Evolutionary conservation across 768 basidiomycete species (phyloP), one percentile per base, ranked within the genome.

Genomic region (Tubosaeta sp.): DNA sequence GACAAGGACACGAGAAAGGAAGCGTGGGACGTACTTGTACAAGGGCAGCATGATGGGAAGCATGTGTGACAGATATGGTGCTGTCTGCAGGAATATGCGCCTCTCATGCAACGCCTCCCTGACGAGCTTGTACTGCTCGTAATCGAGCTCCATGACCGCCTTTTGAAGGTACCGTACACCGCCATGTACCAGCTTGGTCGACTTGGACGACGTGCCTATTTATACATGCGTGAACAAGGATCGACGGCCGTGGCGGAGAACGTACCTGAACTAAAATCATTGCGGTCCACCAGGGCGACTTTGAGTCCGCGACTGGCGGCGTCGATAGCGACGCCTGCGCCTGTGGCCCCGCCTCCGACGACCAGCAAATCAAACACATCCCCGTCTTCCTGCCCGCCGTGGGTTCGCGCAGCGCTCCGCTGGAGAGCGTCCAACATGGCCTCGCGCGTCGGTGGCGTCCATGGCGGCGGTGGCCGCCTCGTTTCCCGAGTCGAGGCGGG

Each of bases 111-210:
- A 78, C 13, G 95, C 95, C 67, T 97, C 95, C n/a, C 78, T 78
- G 27, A 99, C 95, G 52, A 99, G 87, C 67, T 97, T 97, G 76
- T 86, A 95, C 66, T 95, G 92, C 65, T 93, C 93, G 62, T 95
- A 97, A 66, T 98, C 95, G 55, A 97, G 82, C 62, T 95, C 95
- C 62, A 95, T 82, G 33, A 97, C 80, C 4, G 95, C 95, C 66
- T 98, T 99, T 64, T 99, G 95, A 11, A 99, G 82, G 70, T 99
- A 99, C 1, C 95, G 84, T 3, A 98, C 95, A 35, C 95, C 95
- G 14, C 95, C 95, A 71, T 99, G 97, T 1, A 99, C 95, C 48
- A 99, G 85, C 68, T 99, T 98, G 1, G 97, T 98, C 8, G 92
- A 94, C 66, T 98, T 98, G 6, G 92, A 95, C 0, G 92, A 95